Evolutionary conservation across 2,329 filamentous ascomycete genomes (phyloP).

Genomic region (Calycina herbarum): DNA sequence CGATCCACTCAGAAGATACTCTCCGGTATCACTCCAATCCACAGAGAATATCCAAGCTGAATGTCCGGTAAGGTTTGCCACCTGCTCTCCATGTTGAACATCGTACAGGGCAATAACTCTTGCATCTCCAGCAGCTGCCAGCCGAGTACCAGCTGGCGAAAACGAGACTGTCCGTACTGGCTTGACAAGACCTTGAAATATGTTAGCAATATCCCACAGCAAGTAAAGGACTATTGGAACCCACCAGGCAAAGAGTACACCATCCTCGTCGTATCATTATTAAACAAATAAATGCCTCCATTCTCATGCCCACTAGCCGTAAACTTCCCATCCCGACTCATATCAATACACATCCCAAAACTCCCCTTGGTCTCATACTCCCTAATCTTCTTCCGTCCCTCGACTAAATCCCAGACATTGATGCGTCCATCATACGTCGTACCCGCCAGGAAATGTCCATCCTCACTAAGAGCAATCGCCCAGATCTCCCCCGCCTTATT

Average conservation of each 20-base stretch:
- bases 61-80: conserved; percentile 79
- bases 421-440: conserved; percentile 86
- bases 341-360: conserved; percentile 85
- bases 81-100: conserved; percentile 86
- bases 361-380: conserved; percentile 91
- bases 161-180: conserved; percentile 85
- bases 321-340: conserved; percentile 76
- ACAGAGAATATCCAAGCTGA: conserved; percentile 86
- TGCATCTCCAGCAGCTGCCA: conserved; percentile 89
- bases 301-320: conserved; percentile 93
- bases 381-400: conserved; percentile 63
- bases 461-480: conserved; percentile 82
- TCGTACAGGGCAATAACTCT: conserved; percentile 90
- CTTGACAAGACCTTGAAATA: conserved; percentile 69
- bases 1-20: conserved; percentile 83
- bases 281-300: conserved; percentile 90
- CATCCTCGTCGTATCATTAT: conserved; percentile 83
- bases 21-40: conserved; percentile 91
- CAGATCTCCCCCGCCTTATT: conserved; percentile 73
- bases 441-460: conserved; percentile 81
- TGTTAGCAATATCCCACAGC: conserved; percentile 25
- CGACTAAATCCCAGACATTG: conserved; percentile 76
- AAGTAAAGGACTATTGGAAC: too few species aligned
- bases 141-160: conserved; percentile 77
- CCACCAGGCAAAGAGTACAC: conserved; percentile 73